Evolutionary conservation across 495 filamentous ascomycete genomes (phyloP).

Genomic region (Letharia columbiana): DNA sequence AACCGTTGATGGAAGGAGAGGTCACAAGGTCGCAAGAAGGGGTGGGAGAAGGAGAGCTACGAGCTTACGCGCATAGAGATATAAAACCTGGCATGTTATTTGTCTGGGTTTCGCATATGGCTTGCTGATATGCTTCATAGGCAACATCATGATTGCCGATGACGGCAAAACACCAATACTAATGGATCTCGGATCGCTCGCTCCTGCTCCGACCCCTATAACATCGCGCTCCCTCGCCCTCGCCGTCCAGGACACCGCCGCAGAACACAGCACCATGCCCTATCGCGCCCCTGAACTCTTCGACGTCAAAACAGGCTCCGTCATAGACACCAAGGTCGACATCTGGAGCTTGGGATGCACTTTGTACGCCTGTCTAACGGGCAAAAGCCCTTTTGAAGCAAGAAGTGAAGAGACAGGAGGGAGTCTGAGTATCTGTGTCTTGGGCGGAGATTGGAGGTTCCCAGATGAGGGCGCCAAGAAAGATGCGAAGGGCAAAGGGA

Average conservation of each 20-base stretch:
- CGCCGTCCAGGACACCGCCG: constrained; percentile 84
- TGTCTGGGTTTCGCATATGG: neutral
- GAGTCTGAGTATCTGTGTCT: constrained; percentile 79
- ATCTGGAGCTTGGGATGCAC: constrained; percentile 98
- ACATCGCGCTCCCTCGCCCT: constrained; percentile 86
- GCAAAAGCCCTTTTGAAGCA: constrained; percentile 93
- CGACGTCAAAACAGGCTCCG: constrained; percentile 88
- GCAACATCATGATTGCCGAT: constrained; percentile 66
- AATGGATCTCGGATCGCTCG: constrained; percentile 96
- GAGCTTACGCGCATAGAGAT: constrained; percentile 90
- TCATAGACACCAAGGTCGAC: constrained; percentile 94
- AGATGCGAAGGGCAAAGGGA: constrained; percentile 49
- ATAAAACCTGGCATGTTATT: constrained; percentile 75
- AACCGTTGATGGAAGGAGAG: constrained; percentile 78
- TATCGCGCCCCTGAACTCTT: constrained; percentile 97
- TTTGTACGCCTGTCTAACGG: constrained; percentile 88
- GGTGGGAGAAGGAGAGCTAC: constrained; percentile 56
- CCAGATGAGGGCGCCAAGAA: constrained; percentile 60
- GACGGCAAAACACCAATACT: constrained; percentile 66
- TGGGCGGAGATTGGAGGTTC: constrained; percentile 90
- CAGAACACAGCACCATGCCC: constrained; percentile 96
- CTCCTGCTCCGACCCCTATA: constrained; percentile 82
- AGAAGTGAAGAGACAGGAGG: constrained; percentile 93
- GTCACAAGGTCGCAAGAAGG: constrained; percentile 64
- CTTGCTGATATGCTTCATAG: constrained; percentile 33